These are phyloP conservation scores for Cercospora nicotianae DNA, from an alignment of 2,329 filamentous ascomycete genomes.

Conservation along the genomic window DNA sequence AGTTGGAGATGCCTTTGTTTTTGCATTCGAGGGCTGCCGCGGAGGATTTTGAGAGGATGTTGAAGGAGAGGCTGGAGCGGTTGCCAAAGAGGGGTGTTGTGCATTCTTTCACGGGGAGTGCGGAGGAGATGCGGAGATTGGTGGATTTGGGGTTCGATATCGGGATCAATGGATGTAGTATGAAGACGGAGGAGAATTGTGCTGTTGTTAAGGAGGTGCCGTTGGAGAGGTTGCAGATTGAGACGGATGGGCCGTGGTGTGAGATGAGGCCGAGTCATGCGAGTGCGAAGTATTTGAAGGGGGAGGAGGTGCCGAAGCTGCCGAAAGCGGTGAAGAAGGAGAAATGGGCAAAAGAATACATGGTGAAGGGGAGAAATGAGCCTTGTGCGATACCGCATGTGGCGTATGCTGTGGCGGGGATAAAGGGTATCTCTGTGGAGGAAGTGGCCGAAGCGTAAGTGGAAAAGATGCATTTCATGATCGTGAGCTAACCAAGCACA, in stretches of 20 bases:
- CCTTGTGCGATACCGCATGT: constrained; percentile 83
- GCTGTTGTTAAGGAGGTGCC: constrained; percentile 78
- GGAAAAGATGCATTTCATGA: background rate
- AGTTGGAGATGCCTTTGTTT: constrained; percentile 81
- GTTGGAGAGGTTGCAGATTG: constrained; percentile 80
- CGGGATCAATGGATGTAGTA: constrained; percentile 93
- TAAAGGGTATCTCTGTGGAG: constrained; percentile 77
- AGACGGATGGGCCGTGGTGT: constrained; percentile 97
- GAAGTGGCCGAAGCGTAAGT: constrained; percentile 78
- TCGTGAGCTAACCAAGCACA: constrained; percentile 35
- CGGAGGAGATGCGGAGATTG: constrained; percentile 78
- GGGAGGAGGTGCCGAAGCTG: constrained; percentile 60
- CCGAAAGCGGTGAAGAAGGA: constrained; percentile 94
- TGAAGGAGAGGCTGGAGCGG: constrained; percentile 55
- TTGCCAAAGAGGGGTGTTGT: constrained; percentile 76
- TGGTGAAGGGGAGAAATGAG: constrained; percentile 96
- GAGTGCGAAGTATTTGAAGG: constrained; percentile 70
- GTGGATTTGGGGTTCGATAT: constrained; percentile 81
- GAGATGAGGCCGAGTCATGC: constrained; percentile 90
- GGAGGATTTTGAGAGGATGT: constrained; percentile 73
- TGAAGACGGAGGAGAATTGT: constrained; percentile 92
- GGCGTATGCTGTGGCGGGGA: constrained; percentile 81
- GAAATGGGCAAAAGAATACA: constrained; percentile 80
- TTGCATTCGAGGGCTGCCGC: constrained; percentile 88
- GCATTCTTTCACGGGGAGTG: constrained; percentile 89